Conservation (phyloP, 768 basidiomycete species). For the Tylopilus sp. region DNA sequence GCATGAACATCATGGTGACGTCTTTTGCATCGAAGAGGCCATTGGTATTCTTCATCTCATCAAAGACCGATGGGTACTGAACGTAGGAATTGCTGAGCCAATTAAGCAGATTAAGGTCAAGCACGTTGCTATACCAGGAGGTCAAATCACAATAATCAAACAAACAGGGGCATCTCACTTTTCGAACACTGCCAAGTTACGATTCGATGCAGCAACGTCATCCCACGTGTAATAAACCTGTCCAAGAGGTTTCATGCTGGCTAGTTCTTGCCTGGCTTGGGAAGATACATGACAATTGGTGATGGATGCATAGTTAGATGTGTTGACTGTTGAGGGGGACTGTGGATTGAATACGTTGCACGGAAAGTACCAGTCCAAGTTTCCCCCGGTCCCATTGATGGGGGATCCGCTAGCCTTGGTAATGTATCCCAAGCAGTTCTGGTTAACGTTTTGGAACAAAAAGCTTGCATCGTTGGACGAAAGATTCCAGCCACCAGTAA, state of each 20-base stretch:
- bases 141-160: constrained; percentile 5
- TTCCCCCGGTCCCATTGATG: constrained; percentile 59
- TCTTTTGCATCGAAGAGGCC: constrained; percentile 80
- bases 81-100: constrained; percentile 84
- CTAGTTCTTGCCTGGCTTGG: constrained; percentile 50
- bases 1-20: constrained; percentile 80
- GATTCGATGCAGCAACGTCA: constrained; percentile 59
- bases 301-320: constrained; percentile 59
- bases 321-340: constrained; percentile 59
- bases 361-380: constrained; percentile 94
- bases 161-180: constrained; percentile 53
- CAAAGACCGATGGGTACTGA: constrained; percentile 79
- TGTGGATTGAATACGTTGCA: constrained; percentile 88
- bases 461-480: constrained; percentile 91
- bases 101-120: constrained; percentile 81
- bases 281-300: constrained; percentile 72
- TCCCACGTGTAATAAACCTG: constrained; percentile 96
- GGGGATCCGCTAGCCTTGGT: constrained; percentile 64
- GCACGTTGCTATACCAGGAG: constrained; percentile 57
- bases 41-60: constrained; percentile 65
- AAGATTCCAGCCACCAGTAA: constrained; percentile 69
- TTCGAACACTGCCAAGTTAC: constrained; percentile 93
- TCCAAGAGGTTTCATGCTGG: constrained; percentile 55
- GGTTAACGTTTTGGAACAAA: constrained; percentile 89
- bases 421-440: constrained; percentile 77